Evolutionary conservation across 192 early-diverging fungal species (phyloP).

Genomic region (Coemansia erecta): DNA sequence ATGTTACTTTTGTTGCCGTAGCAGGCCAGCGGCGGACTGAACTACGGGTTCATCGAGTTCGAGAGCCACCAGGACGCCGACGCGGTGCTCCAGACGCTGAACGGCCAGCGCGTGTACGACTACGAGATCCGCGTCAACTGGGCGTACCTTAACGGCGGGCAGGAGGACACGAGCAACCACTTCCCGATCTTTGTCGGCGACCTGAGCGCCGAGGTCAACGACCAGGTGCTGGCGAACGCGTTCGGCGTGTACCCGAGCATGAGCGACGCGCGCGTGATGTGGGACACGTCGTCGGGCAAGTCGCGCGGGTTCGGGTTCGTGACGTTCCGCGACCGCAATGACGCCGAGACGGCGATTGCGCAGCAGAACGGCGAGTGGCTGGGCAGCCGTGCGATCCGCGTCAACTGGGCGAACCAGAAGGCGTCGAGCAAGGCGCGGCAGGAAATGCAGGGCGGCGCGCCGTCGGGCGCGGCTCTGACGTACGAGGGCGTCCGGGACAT

Average conservation of each 20-base stretch:
- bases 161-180: constrained; percentile 73
- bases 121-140: constrained; percentile 55
- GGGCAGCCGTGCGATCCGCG: constrained; percentile 80
- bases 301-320: constrained; percentile 93
- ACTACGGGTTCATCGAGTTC: constrained; percentile 92
- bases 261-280: constrained; percentile 90
- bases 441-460: constrained; percentile 9
- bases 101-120: constrained; percentile 56
- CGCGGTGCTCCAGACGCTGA: constrained; percentile 65
- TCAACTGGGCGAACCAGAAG: constrained; percentile 95
- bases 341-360: constrained; percentile 82
- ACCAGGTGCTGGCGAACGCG: constrained; percentile 73
- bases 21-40: constrained; percentile 67
- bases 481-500: constrained; percentile 73
- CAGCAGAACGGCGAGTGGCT: constrained; percentile 89
- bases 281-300: constrained; percentile 84
- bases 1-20: constrained; percentile 15
- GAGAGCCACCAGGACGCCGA: constrained; percentile 69
- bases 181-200: constrained; percentile 94
- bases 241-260: constrained; percentile 56
- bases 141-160: constrained; percentile 51
- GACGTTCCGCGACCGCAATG: constrained; percentile 79
- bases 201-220: constrained; percentile 85
- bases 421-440: constrained; percentile 31
- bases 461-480: constrained; percentile 44